A percentile compares a stretch with the other conserved stretches of the same genome.
These are phyloP conservation scores for Zostera marina DNA, from an alignment of 116 monocot species.

Conservation along the genomic window DNA sequence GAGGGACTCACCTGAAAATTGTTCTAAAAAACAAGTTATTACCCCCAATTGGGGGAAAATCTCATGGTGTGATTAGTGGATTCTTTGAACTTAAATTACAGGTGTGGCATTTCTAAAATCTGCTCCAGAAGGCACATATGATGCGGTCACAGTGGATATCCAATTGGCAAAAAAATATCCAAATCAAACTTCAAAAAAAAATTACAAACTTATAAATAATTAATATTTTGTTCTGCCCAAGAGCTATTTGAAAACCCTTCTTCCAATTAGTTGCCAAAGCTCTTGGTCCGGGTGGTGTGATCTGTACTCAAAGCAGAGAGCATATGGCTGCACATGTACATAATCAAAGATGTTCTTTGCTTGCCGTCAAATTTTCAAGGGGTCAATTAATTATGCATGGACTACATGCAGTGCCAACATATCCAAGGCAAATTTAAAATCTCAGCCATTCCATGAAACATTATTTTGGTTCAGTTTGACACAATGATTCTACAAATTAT, in stretches of 20 bases:
- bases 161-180: constrained; percentile 24
- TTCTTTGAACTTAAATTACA: constrained; percentile 1
- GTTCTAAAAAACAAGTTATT: too few species aligned
- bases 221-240: constrained; percentile 15
- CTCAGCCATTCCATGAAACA: too few species aligned
- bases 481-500: too few species aligned
- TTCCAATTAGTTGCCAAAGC: constrained; percentile 57
- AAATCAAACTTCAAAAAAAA: background rate
- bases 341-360: constrained; percentile 48
- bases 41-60: too few species aligned
- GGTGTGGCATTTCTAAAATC: constrained; percentile 58
- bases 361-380: constrained; percentile 59
- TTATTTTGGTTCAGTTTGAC: constrained; percentile 25
- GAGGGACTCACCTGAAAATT: too few species aligned
- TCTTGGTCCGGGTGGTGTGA: constrained; percentile 54
- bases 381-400: constrained; percentile 71
- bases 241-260: constrained; percentile 73
- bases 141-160: constrained; percentile 68
- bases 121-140: constrained; percentile 49
- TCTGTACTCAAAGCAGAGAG: constrained; percentile 78
- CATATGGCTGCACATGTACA: constrained; percentile 80
- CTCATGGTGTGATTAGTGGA: too few species aligned
- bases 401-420: constrained; percentile 67
- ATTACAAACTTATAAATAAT: background rate
- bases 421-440: constrained; percentile 32